Base-by-base conservation (phyloP, 306 rosid genomes). In the Gillenia trifoliata region DNA sequence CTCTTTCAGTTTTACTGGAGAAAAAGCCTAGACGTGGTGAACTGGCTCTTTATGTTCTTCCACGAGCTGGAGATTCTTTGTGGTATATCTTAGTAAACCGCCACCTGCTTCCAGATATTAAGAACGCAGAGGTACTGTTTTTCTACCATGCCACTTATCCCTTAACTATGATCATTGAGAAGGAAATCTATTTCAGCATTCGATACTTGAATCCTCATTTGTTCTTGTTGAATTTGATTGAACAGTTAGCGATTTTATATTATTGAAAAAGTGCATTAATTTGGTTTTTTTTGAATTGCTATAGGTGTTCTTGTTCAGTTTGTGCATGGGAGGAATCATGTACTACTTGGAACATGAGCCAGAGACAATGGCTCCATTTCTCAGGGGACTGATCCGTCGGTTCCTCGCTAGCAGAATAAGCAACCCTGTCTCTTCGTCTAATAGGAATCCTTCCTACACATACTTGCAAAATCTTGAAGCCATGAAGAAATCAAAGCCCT, bases 301-400 rank as follows among this genome's bases (percentile, higher is more conserved):
- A 66, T 89, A 89, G 97, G 97, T 89, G 70, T 82, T 91, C 82
- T 73, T 93, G 86, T 93, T 93, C 81, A 87, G 88, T 59, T 49
- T 87, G 71, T 91, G 94, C 74, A 93, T 93, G 98, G 98, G 98
- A 80, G 97, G 97, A 66, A 91, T 93, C 74, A 93, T 93, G 97
- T 93, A 91, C 78, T 93, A 87, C 88, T 86, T 93, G 80, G 97
- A 93, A 57, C 81, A 93, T 49, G 97, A 93, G 80, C 97, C 97
- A 64, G 96, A 88, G 68, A 93, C 98, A 43, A 93, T 93, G 98
- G 92, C 98, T 34, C 98, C 97, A 40, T 87, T 93, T 65, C 91
- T 93, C 22, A 85, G 97, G 83, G 88, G 96, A 64, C 83, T 93
- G 82, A 88, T 93, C 77, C 97, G 96, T 23, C 97, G 97, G 70